These are phyloP conservation scores for Chrysoporthe cubensis DNA, from an alignment of 2,329 filamentous ascomycete species.

Conservation along the genomic window DNA sequence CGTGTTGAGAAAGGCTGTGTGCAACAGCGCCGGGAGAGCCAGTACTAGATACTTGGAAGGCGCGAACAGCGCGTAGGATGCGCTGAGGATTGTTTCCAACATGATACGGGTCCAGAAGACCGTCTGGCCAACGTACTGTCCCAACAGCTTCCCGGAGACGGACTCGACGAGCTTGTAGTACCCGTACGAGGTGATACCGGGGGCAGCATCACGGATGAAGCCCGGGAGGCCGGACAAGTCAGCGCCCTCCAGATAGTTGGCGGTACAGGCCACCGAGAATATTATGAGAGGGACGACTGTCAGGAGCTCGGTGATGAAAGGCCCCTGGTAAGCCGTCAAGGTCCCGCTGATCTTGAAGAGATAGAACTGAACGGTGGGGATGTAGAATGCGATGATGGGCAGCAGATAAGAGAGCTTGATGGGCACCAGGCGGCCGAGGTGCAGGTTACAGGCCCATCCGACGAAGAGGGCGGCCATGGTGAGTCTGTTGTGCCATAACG, in stretches of 20 bases:
- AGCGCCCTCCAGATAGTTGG: slow-evolving; percentile 65
- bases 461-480: slow-evolving; percentile 69
- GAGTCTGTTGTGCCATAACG: slow-evolving; percentile 70
- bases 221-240: slow-evolving; percentile 59
- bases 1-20: slow-evolving; percentile 73
- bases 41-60: slow-evolving; percentile 71
- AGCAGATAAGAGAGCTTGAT: slow-evolving; percentile 58
- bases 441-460: slow-evolving; percentile 72
- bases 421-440: slow-evolving; percentile 54
- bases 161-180: slow-evolving; percentile 61
- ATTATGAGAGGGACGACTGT: slow-evolving; percentile 72
- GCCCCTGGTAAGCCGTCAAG: slow-evolving; percentile 73
- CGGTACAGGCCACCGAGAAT: slow-evolving; percentile 67
- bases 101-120: slow-evolving; percentile 72
- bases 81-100: slow-evolving; percentile 69
- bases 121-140: slow-evolving; percentile 61
- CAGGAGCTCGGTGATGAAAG: slow-evolving; percentile 72
- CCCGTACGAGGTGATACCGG: slow-evolving; percentile 68
- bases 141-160: slow-evolving; percentile 44
- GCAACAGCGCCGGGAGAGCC: slow-evolving; percentile 72
- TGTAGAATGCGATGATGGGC: slow-evolving; percentile 75
- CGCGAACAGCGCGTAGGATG: slow-evolving; percentile 65
- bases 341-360: slow-evolving; percentile 68
- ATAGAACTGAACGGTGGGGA: slow-evolving; percentile 73
- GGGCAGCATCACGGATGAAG: slow-evolving; percentile 64